Evolutionary conservation across 139 green algal genomes (phyloP).

Genomic region (Coccomyxa sp.): DNA sequence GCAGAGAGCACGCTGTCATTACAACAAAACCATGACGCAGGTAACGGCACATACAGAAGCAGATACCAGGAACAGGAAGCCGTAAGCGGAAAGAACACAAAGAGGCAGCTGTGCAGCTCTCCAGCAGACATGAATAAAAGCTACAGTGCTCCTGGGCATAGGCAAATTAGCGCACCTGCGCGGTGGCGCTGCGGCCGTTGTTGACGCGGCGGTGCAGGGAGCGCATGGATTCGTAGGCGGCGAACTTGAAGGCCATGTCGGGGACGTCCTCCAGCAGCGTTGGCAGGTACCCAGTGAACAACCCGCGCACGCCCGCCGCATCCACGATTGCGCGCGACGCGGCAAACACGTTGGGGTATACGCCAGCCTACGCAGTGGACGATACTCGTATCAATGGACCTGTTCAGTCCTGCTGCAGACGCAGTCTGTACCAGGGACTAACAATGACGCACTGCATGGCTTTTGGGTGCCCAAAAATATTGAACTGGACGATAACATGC

Average conservation of each 20-base stretch:
- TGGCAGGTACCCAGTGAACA: slow-evolving; percentile 84
- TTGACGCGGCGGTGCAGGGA: slow-evolving; percentile 39
- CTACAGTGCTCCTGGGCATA: too few species aligned
- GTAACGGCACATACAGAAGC: too few species aligned
- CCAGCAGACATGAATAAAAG: too few species aligned
- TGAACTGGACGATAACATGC: too few species aligned
- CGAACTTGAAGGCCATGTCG: slow-evolving; percentile 92
- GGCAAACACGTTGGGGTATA: slow-evolving; percentile 78
- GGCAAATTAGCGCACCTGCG: not conserved
- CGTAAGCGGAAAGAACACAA: too few species aligned
- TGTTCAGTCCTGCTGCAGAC: not conserved
- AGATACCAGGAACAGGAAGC: too few species aligned
- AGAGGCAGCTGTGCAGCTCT: too few species aligned
- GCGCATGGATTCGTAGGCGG: slow-evolving; percentile 80
- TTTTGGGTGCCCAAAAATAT: too few species aligned
- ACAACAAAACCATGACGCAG: too few species aligned
- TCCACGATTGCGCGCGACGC: slow-evolving; percentile 57
- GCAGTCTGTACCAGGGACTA: not conserved
- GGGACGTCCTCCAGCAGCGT: slow-evolving; percentile 88
- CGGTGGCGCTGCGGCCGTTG: not conserved
- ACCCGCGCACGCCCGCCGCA: slow-evolving; percentile 58
- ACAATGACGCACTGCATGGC: too few species aligned
- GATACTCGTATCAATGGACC: not conserved
- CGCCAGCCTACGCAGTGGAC: slow-evolving; percentile 63
- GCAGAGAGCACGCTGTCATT: too few species aligned